Base-by-base conservation (phyloP, 805 yeast genomes). In the Saturnispora gosingensis region DNA sequence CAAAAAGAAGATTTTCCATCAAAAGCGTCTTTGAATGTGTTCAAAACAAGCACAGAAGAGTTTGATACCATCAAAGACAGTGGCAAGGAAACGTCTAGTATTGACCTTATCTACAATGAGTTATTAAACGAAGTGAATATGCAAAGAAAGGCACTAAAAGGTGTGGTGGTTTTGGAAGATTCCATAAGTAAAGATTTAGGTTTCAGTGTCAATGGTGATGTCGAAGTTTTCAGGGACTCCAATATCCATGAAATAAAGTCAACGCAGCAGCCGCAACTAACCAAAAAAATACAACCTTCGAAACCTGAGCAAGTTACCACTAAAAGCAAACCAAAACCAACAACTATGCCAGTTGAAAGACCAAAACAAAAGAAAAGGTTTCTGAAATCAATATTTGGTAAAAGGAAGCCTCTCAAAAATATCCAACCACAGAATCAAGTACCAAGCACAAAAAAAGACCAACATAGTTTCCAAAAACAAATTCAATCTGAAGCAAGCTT, bases 221-320 rank as follows among this genome's bases (percentile, higher is more conserved):
- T 78, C 45, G 72, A 70, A 65, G 59, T 83, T 56, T 62, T 87
- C 81, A 38, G 64, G 52, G 62, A 75, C 54, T 61, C 81, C 61
- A 59, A 72, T 59, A 66, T 75, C 57, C 45, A 64, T 58, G 56
- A 60, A 34, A 72, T 85, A 13, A 65, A 80, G 6, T 88, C 90
- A 2, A 78, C 82, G 3, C 0, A 90, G 13, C 42, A 38, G 13
- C 15, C 13, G 6, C 20, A 18, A 10, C 6, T 18, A 4, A 4
- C 25, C n/a, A 38, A 38, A 11, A 20, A 38, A 88, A 0, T 80
- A 79, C 8, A 82, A 77, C 61, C 81, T 78, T 55, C 75, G 81
- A 74, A 82, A 78, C 35, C 16, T 20, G 36, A 30, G 7, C 10
- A 35, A 46, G 18, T 35, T 28, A 16, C 13, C 22, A 38, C 20